Percentiles rank a stretch among this genome's conserved stretches.
Evolutionary conservation across 1,139 yeast species (phyloP).

Genomic region (Sugiyamaella pinicola): DNA sequence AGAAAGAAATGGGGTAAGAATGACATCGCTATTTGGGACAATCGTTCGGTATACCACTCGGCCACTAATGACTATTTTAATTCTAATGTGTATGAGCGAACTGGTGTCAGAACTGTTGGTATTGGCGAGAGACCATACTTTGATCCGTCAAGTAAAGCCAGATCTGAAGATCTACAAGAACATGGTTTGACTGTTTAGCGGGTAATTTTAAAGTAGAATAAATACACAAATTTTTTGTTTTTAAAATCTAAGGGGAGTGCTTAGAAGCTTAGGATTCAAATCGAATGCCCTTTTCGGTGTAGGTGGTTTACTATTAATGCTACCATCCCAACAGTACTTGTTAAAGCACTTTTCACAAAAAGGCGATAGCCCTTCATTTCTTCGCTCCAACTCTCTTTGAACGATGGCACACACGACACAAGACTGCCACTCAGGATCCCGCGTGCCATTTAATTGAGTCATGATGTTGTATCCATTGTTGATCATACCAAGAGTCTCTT

Average conservation of each 20-base stretch:
- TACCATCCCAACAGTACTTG: slow-evolving; percentile 81
- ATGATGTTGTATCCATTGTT: slow-evolving; percentile 80
- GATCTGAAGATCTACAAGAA: slow-evolving; percentile 25
- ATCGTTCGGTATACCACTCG: slow-evolving; percentile 40
- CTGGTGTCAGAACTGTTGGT: slow-evolving; percentile 35
- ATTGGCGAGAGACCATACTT: slow-evolving; percentile 37
- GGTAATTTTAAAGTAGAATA: no score
- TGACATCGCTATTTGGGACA: slow-evolving; percentile 53
- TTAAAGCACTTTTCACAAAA: slow-evolving; percentile 75
- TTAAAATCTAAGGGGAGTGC: neutral
- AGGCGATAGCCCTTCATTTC: slow-evolving; percentile 60
- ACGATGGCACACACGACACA: slow-evolving; percentile 90
- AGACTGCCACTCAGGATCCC: slow-evolving; percentile 71
- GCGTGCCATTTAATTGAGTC: slow-evolving; percentile 70
- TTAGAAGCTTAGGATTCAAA: slow-evolving; percentile 4
- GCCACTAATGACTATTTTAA: slow-evolving; percentile 27
- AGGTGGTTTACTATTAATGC: neutral
- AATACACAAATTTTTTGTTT: no score
- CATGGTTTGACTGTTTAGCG: slow-evolving; percentile 12
- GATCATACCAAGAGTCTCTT: slow-evolving; percentile 63
- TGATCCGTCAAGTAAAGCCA: slow-evolving; percentile 23
- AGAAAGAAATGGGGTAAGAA: slow-evolving; percentile 59
- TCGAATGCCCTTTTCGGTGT: neutral
- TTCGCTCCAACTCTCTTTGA: slow-evolving; percentile 78
- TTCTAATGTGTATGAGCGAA: slow-evolving; percentile 24